Evolutionary conservation across 768 basidiomycete genomes (phyloP).

Genomic region (Zangia roseola): DNA sequence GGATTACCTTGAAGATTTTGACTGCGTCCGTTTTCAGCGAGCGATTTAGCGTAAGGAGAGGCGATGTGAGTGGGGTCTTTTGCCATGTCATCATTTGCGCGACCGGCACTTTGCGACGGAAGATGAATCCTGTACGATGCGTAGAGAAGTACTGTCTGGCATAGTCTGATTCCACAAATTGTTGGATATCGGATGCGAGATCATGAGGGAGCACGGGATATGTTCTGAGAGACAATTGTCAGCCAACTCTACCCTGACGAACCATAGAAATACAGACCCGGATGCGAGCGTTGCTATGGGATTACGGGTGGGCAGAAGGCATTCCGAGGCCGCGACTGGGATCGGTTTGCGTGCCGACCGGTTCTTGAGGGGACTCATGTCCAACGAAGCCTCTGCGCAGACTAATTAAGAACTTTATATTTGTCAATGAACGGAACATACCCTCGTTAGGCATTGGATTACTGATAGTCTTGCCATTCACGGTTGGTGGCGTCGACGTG

Average conservation of each 20-base stretch:
- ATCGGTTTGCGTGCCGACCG: slow-evolving; percentile 63
- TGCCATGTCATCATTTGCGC: slow-evolving; percentile 92
- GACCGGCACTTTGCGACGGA: slow-evolving; percentile 77
- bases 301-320: slow-evolving; percentile 18
- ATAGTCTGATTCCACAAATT: slow-evolving; percentile 84
- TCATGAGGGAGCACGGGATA: slow-evolving; percentile 79
- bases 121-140: slow-evolving; percentile 86
- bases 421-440: slow-evolving; percentile 30
- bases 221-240: slow-evolving; percentile 43
- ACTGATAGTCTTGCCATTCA: slow-evolving; percentile 67
- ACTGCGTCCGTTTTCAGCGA: slow-evolving; percentile 73
- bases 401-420: not conserved
- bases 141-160: slow-evolving; percentile 88
- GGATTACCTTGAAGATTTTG: slow-evolving; percentile 84
- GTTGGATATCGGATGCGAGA: slow-evolving; percentile 81
- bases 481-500: slow-evolving; percentile 39
- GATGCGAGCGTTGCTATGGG: slow-evolving; percentile 54
- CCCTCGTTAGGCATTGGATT: slow-evolving; percentile 69
- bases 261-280: slow-evolving; percentile 47
- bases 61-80: slow-evolving; percentile 68
- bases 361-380: slow-evolving; percentile 76
- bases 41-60: slow-evolving; percentile 70
- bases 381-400: slow-evolving; percentile 56
- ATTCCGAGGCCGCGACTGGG: slow-evolving; percentile 44
- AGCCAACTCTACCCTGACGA: not conserved